Evolutionary conservation across 768 basidiomycete species (phyloP).

Genomic region (Suillus hirtellus): DNA sequence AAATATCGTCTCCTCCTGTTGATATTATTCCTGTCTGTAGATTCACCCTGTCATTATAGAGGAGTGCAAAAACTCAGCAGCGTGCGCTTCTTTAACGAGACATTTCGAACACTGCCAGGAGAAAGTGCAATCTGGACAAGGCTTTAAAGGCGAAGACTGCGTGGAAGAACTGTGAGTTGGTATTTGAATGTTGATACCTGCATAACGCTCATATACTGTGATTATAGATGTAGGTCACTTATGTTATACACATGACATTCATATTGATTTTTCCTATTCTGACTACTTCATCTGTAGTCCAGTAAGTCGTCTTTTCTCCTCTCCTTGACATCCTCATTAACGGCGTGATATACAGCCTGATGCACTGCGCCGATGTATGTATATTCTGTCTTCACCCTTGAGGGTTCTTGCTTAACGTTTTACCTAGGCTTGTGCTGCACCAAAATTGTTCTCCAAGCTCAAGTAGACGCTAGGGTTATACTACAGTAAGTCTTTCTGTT

Average conservation of each 20-base stretch:
- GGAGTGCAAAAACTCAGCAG: conserved; percentile 65
- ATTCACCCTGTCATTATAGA: conserved; percentile 69
- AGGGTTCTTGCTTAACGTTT: conserved; percentile 13
- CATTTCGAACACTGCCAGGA: conserved; percentile 93
- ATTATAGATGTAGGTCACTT: conserved; percentile 27
- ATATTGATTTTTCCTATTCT: conserved; percentile 26
- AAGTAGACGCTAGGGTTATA: conserved; percentile 21
- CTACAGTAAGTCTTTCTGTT: conserved; percentile 3
- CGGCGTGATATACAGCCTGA: conserved; percentile 54
- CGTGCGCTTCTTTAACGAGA: conserved; percentile 68
- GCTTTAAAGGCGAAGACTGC: conserved; percentile 90
- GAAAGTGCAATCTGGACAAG: conserved; percentile 79
- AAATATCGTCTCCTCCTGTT: not conserved
- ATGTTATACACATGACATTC: conserved; percentile 4
- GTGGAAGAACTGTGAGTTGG: conserved; percentile 85
- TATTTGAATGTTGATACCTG: not conserved
- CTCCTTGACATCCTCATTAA: conserved; percentile 14
- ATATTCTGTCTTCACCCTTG: not conserved
- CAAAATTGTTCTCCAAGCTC: conserved; percentile 83
- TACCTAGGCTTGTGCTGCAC: conserved; percentile 56
- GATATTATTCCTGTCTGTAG: conserved; percentile 38
- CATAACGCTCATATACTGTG: conserved; percentile 2
- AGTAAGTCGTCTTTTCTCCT: conserved; percentile 48
- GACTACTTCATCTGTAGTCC: conserved; percentile 45
- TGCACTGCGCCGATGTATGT: conserved; percentile 91